Conservation (phyloP, 2,329 filamentous ascomycete genomes). For the Fusarium beomiforme region DNA sequence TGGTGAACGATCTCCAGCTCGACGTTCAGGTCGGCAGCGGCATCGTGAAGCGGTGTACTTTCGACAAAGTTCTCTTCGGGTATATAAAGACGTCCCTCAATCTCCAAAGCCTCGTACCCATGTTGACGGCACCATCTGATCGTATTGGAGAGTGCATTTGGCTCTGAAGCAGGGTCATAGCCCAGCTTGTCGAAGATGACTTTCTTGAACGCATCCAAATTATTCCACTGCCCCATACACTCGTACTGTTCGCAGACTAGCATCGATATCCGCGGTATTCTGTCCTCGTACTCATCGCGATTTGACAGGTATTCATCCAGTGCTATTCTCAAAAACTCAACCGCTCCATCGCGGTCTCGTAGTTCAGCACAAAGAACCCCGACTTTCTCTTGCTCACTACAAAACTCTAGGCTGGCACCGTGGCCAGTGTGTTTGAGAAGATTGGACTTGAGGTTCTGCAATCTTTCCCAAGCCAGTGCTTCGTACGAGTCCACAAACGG, state of each 20-base stretch:
- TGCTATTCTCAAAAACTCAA: neutral
- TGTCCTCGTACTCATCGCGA: neutral
- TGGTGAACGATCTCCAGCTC: slow-evolving; percentile 3
- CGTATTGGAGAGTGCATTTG: neutral
- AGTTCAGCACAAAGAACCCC: slow-evolving; percentile 10
- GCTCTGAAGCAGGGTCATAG: slow-evolving; percentile 2
- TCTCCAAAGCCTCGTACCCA: neutral
- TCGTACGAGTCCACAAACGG: neutral
- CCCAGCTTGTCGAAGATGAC: neutral
- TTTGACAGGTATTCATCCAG: neutral
- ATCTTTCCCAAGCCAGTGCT: neutral
- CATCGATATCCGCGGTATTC: slow-evolving; percentile 1
- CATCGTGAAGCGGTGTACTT: slow-evolving; percentile 6
- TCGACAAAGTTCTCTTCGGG: neutral
- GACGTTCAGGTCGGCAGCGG: neutral
- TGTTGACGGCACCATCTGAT: slow-evolving; percentile 9
- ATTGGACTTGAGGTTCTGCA: neutral
- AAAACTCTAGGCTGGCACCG: neutral
- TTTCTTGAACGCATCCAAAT: slow-evolving; percentile 14
- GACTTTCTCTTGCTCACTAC: neutral
- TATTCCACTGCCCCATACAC: neutral
- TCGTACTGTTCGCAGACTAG: slow-evolving; percentile 18
- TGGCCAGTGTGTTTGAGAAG: neutral
- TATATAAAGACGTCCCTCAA: neutral
- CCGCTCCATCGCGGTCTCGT: neutral